phyloP scores from a whole-genome alignment of 176 grass and related monocot genomes.

The Leersia perrieri region DNA sequence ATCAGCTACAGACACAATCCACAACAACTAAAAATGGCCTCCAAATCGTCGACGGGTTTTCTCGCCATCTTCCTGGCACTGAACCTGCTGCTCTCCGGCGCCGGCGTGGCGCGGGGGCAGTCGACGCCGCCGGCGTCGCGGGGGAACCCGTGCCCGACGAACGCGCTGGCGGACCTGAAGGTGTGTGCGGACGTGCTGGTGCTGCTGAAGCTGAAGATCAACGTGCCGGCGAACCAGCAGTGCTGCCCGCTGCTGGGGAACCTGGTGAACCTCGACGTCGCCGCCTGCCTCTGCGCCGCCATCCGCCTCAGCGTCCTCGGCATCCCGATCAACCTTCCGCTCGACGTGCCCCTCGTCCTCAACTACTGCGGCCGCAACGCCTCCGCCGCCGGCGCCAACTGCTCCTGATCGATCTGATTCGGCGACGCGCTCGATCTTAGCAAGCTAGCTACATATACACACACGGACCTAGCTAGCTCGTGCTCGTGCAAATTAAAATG shows the following conservation, averaged over 20 bases:
- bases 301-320: constrained; percentile 48
- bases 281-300: constrained; percentile 57
- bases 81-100: background rate
- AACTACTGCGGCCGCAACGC: constrained; percentile 60
- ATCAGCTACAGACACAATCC: too few relatives aligned
- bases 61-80: constrained; percentile 19
- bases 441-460: too few relatives aligned
- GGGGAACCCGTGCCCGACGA: constrained; percentile 54
- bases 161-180: constrained; percentile 42
- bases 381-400: constrained; percentile 26
- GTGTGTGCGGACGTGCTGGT: constrained; percentile 59
- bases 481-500: background rate
- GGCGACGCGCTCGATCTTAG: too few relatives aligned
- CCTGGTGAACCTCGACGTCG: constrained; percentile 52
- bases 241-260: constrained; percentile 54
- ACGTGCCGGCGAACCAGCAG: constrained; percentile 41
- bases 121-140: background rate
- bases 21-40: background rate
- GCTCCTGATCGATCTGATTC: constrained; percentile 13
- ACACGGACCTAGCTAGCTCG: background rate
- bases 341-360: constrained; percentile 56
- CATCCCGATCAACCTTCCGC: constrained; percentile 56
- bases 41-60: background rate
- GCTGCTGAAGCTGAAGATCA: constrained; percentile 49
- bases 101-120: constrained; percentile 20